Evolutionary conservation across 1,139 yeast species (phyloP).

Genomic region (Yamadazyma dendronema): DNA sequence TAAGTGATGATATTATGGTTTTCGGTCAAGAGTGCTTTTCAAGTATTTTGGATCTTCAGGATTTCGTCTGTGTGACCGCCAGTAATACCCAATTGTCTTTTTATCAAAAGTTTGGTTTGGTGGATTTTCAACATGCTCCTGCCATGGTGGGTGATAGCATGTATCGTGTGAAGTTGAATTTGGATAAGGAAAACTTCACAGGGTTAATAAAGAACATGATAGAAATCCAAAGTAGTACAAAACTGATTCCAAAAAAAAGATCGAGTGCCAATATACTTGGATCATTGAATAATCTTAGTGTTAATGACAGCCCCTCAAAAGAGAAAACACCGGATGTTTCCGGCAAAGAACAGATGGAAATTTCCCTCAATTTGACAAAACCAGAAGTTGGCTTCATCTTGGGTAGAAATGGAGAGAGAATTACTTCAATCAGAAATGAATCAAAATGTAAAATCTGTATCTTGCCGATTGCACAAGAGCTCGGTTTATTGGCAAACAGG

Average conservation of each 20-base stretch:
- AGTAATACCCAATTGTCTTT: not conserved
- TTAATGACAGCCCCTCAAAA: not conserved
- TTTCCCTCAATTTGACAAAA: slow-evolving; percentile 12
- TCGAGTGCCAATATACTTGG: not conserved
- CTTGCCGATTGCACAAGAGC: slow-evolving; percentile 15
- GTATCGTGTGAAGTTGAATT: too few relatives aligned
- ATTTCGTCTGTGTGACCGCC: not conserved
- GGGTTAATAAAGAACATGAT: not conserved
- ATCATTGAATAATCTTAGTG: not conserved
- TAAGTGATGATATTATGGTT: not conserved
- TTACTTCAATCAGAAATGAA: slow-evolving; percentile 23
- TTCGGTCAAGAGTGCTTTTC: not conserved
- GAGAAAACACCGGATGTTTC: too few relatives aligned
- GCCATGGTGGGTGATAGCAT: too few relatives aligned
- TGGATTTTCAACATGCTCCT: not conserved
- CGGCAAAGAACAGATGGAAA: slow-evolving; percentile 5
- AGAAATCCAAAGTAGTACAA: not conserved
- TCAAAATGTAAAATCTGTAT: slow-evolving; percentile 30
- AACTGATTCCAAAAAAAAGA: not conserved
- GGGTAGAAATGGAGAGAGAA: slow-evolving; percentile 27
- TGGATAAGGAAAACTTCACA: too few relatives aligned
- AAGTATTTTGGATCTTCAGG: not conserved
- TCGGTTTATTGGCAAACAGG: slow-evolving; percentile 9
- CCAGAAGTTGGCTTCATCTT: slow-evolving; percentile 29
- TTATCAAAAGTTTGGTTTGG: too few relatives aligned